Evolutionary conservation across 225 moss, liverwort and hornwort species (phyloP), one percentile per base, ranked within the genome.

Genomic region (Climacium dendroides): DNA sequence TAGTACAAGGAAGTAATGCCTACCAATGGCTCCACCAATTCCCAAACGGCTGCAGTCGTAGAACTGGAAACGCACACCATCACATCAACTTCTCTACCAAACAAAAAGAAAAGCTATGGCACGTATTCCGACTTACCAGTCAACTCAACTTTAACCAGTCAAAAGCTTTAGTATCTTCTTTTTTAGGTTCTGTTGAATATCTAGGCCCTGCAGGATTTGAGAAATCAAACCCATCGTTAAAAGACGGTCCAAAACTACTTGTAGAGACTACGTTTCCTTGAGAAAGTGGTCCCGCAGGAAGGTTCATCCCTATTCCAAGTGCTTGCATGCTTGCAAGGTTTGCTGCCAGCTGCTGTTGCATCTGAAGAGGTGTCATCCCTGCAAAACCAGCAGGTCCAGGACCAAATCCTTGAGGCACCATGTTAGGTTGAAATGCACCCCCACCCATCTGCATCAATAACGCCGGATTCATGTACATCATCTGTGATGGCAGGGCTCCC

Each of bases 131-230:
- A 67, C 83, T 75, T 82, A 89, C 79, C 62, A 45, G 73, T 90
- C 85, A 92, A 90, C 91, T 90, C 83, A 96, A 91, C 85, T 94
- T 91, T 22, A 96, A 91, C 88, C 96, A 98, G 90, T 98, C 98
- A 64, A 98, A 98, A 59, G 98, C 98, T 87, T 93, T 98, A 1
- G 93, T 93, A 41, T 98, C 98, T 92, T 96, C 98, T 83, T 96
- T 96, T 60, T 94, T 93, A n/a, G 95, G 88, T 63, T 89, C 91
- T 80, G 90, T 86, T 55, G 85, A 70, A 88, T 94, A 95, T 83
- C 92, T 93, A 88, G 95, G 92, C 43, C 74, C 89, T 78, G 92
- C 91, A 85, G 94, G 87, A 55, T 92, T 93, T 37, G 98, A 96
- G 83, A 98, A 98, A 90, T 98, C 96, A 89, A 98, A 96, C 32